phyloP scores from a whole-genome alignment of 352 stramenopile species.

The Thalassiosira livingstoniorum region DNA sequence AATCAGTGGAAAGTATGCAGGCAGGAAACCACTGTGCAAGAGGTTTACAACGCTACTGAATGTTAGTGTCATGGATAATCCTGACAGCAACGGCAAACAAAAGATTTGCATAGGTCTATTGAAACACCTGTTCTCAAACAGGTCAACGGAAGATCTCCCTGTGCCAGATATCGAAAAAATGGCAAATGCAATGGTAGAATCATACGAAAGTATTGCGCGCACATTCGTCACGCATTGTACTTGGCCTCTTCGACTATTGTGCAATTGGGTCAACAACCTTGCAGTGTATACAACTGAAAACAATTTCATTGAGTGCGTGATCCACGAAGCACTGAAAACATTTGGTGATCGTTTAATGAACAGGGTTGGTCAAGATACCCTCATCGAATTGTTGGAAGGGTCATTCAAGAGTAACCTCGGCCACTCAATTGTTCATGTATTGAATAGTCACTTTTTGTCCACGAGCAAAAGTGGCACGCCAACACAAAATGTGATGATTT shows the following conservation, averaged over 20 bases:
- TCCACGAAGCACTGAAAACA: not conserved
- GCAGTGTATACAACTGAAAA: not conserved
- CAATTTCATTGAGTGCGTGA: not conserved
- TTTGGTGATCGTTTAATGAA: conserved; percentile 1
- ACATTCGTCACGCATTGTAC: not conserved
- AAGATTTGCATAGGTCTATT: not conserved
- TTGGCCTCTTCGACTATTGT: not conserved
- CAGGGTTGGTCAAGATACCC: not conserved
- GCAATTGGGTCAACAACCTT: not conserved
- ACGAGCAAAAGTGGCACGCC: not conserved
- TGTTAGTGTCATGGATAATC: not conserved
- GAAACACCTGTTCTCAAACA: not conserved
- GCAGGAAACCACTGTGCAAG: conserved; percentile 90
- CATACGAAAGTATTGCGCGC: not conserved
- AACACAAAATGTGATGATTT: not conserved
- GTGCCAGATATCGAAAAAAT: not conserved
- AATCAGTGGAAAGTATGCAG: conserved; percentile 94
- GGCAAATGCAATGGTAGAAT: not conserved
- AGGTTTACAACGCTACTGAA: conserved; percentile 93
- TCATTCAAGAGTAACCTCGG: not conserved
- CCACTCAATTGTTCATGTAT: not conserved
- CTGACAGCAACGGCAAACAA: not conserved
- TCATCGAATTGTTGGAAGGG: not conserved
- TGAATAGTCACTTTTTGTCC: not conserved
- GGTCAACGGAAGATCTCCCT: not conserved